Base-by-base conservation (phyloP, 179 eudicot species). In the Actinidia polygama region DNA sequence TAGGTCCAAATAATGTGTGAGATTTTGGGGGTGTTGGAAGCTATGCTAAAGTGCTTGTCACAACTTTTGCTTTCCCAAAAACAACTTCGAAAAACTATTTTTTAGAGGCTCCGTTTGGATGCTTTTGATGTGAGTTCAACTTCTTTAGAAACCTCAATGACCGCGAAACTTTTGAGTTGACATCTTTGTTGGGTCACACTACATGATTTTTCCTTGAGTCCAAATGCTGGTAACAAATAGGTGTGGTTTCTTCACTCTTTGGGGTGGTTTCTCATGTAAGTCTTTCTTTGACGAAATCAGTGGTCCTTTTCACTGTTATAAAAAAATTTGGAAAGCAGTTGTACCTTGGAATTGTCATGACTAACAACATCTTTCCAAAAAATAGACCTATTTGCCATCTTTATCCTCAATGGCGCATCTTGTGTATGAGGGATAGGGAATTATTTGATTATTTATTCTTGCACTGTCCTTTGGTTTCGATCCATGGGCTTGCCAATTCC, bases 341-440 rank as follows among this genome's bases (percentile, higher is more conserved):
- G 47, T 68, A n/a, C 73, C n/a, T 30, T 36, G 72, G 10, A 68
- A 68, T 36, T 68, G 9, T 15, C 72, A 68, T 68, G 72, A 68
- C 10, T 24, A 30, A 68, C 14, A 12, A 30, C 72, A 68, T 9
- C 72, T 30, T 30, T 6, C 72, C 30, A 5, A 14, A 36, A 15
- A 36, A 16, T 14, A 68, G 8, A 36, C 46, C 72, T 68, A 6
- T 14, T 68, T 68, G n/a, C 72, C 6, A 68, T 36, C n/a, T 0
- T 30, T 67, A n/a, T 67, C 30, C 19, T 36, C 19, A 68, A 18
- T 68, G 10, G 21, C 16, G n/a, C 12, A 36, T 36, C 49, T 26
- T 16, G n/a, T 40, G 47, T 30, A 14, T 44, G 72, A 68, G 72
- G n/a, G 47, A 68, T 68, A 40, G 30, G 71, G 71, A 68, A 14